Evolutionary conservation across 257 asterid genomes (phyloP), one percentile per base, ranked within the genome.

Genomic region (Scutellaria barbata): DNA sequence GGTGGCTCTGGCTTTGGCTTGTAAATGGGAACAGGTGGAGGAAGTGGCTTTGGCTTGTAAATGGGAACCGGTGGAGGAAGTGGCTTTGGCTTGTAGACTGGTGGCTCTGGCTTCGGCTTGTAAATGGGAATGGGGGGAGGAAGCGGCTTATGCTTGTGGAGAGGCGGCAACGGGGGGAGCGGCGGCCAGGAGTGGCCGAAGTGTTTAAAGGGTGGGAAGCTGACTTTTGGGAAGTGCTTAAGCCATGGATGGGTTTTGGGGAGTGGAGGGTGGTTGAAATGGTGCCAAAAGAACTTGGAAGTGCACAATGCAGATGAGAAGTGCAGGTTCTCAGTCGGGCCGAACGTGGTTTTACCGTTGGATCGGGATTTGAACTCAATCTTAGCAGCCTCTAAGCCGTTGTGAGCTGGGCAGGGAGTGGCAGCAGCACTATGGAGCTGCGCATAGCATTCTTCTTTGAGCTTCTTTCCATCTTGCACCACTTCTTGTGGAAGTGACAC

Each of bases 381-480:
- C 74, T 85, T 92, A 74, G 88, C 30, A 40, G 88, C 85, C 57
- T 94, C 90, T 0, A 86, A 25, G 39, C 88, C 88, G n/a, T 77
- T 45, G 66, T 82, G 91, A 35, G 89, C 81, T 0, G 97, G 89
- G 78, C 99, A 94, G 10, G 97, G 95, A 25, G 72, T 53, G 1
- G 89, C 75, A 5, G 88, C 80, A 1, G 92, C 92, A 73, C 87
- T 86, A 51, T 89, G 95, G 59, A 94, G 91, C 65, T 91, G 99
- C 4, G 93, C 96, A 53, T 85, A 89, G 78, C 99, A 94, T 35
- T 88, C 93, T 17, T 86, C 84, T 14, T 85, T 87, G 35, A 88
- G 85, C 7, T 85, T 74, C 11, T 70, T 69, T 0, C 87, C 93
- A 20, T 82, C 72, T 14, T 80, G 73, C 20, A 84, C 78, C 1